A percentile compares a stretch with the other conserved stretches of the same genome.
These are phyloP conservation scores for Tripterygium wilfordii DNA, from an alignment of 177 flowering plant species.

Conservation along the genomic window DNA sequence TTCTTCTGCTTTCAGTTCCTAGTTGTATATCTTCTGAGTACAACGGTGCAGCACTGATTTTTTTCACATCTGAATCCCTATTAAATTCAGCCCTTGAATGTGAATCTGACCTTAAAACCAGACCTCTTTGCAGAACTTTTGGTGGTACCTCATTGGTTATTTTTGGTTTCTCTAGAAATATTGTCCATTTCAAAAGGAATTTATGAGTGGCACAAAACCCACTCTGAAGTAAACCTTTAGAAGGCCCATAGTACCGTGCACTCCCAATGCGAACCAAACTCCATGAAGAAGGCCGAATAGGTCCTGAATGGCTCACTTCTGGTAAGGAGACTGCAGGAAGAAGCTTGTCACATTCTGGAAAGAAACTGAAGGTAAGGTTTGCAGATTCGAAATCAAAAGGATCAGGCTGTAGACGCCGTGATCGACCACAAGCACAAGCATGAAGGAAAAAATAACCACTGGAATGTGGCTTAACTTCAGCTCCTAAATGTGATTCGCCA, in stretches of 20 bases:
- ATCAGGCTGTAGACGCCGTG: slow-evolving; percentile 56
- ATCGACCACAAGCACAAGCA: slow-evolving; percentile 97
- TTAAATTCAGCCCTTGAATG: slow-evolving; percentile 17
- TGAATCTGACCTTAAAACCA: slow-evolving; percentile 12
- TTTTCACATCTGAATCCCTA: slow-evolving; percentile 25
- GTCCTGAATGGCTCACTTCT: slow-evolving; percentile 31
- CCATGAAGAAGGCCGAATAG: slow-evolving; percentile 64
- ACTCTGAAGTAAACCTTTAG: slow-evolving; percentile 84
- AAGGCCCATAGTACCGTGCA: slow-evolving; percentile 73
- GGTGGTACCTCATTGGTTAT: slow-evolving; percentile 15
- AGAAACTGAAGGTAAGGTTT: slow-evolving; percentile 42
- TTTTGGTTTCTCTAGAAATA: slow-evolving; percentile 39
- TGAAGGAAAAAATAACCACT: slow-evolving; percentile 91
- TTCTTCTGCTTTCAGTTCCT: slow-evolving; percentile 26
- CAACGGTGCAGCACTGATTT: slow-evolving; percentile 16
- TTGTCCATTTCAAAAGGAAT: slow-evolving; percentile 66
- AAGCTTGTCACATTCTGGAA: slow-evolving; percentile 64
- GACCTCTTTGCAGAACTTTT: slow-evolving; percentile 21
- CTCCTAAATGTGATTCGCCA: slow-evolving; percentile 20
- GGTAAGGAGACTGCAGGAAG: slow-evolving; percentile 60
- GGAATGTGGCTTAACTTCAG: slow-evolving; percentile 50
- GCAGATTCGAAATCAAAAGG: slow-evolving; percentile 93
- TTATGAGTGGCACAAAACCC: slow-evolving; percentile 67
- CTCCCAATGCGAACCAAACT: slow-evolving; percentile 70
- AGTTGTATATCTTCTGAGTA: slow-evolving; percentile 16